A percentile compares a stretch with the other conserved stretches of the same genome.
These are phyloP conservation scores for Termitomyces sp. DNA, from an alignment of 768 basidiomycete species.

Conservation along the genomic window DNA sequence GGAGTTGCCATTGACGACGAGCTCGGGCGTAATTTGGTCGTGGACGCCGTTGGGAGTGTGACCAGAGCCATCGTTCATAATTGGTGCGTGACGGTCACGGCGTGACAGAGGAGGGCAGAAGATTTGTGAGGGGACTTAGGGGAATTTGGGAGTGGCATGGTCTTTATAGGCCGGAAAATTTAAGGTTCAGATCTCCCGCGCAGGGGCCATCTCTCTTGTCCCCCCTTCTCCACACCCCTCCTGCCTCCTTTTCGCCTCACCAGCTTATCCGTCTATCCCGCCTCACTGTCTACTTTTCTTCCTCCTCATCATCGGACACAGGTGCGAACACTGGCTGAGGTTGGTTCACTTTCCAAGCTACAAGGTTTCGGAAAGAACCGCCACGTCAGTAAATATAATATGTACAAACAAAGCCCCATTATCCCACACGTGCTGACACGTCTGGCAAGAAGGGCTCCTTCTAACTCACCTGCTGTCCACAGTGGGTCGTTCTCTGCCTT, in stretches of 20 bases:
- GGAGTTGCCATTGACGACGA: conserved; percentile 33
- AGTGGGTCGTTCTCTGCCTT: conserved; percentile 71
- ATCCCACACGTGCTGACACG: conserved; percentile 27
- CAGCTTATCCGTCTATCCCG: conserved; percentile 8
- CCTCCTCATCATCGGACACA: conserved; percentile 54
- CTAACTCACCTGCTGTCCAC: conserved; percentile 76
- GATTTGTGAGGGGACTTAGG: conserved; percentile 78
- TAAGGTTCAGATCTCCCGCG: conserved; percentile 84
- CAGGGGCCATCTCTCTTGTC: conserved; percentile 55
- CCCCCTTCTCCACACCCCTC: conserved; percentile 15
- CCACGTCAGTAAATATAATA: conserved; percentile 61
- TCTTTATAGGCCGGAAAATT: conserved; percentile 78
- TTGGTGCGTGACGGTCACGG: conserved; percentile 74
- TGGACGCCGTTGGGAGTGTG: conserved; percentile 38
- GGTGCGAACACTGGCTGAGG: conserved; percentile 81
- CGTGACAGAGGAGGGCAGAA: conserved; percentile 53
- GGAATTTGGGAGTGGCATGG: conserved; percentile 62
- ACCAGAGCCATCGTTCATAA: conserved; percentile 51
- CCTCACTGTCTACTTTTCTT: conserved; percentile 28
- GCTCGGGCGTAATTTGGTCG: conserved; percentile 20
- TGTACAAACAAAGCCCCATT: conserved; percentile 29
- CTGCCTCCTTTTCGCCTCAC: conserved; percentile 12
- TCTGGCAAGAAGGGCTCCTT: conserved; percentile 13
- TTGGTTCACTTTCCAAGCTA: conserved; percentile 85
- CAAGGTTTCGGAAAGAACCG: conserved; percentile 50